A percentile compares a stretch with the other conserved stretches of the same genome.
Evolutionary conservation across 2,329 filamentous ascomycete species (phyloP).

Genomic region (Paecilomyces sp.): DNA sequence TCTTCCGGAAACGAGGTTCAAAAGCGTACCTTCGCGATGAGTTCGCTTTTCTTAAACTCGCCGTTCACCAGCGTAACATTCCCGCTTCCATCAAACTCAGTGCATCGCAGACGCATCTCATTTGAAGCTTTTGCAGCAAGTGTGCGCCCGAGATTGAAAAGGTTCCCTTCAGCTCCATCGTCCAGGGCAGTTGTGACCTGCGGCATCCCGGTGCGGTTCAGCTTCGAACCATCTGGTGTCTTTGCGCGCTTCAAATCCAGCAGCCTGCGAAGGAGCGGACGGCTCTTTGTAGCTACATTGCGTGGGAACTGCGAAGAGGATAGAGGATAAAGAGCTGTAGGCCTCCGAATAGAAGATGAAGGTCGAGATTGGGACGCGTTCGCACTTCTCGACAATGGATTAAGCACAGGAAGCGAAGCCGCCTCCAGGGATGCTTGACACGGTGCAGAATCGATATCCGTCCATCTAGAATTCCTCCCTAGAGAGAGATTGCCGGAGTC

Average conservation of each 20-base stretch:
- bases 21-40: constrained; percentile 74
- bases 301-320: constrained; percentile 9
- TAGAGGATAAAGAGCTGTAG: neutral
- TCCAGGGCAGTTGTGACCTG: constrained; percentile 49
- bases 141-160: constrained; percentile 63
- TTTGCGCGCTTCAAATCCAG: constrained; percentile 28
- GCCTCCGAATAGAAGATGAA: constrained; percentile 1
- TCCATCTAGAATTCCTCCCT: constrained; percentile 16
- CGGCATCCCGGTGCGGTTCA: constrained; percentile 53
- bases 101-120: constrained; percentile 82
- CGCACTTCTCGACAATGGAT: constrained; percentile 3
- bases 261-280: constrained; percentile 28
- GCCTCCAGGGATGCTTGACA: constrained; percentile 20
- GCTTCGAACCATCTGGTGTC: constrained; percentile 19
- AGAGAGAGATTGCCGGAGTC: constrained; percentile 9
- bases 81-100: constrained; percentile 87
- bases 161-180: constrained; percentile 52
- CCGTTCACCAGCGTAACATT: constrained; percentile 88
- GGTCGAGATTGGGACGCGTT: constrained; percentile 9
- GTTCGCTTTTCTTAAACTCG: constrained; percentile 94
- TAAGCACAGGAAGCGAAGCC: constrained; percentile 19
- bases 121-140: constrained; percentile 70
- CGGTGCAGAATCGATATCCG: constrained; percentile 9
- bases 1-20: constrained; percentile 4
- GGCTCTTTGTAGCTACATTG: constrained; percentile 22